Evolutionary conservation across 306 rosid species (phyloP), one percentile per base, ranked within the genome.

Genomic region (Trifolium pratense): DNA sequence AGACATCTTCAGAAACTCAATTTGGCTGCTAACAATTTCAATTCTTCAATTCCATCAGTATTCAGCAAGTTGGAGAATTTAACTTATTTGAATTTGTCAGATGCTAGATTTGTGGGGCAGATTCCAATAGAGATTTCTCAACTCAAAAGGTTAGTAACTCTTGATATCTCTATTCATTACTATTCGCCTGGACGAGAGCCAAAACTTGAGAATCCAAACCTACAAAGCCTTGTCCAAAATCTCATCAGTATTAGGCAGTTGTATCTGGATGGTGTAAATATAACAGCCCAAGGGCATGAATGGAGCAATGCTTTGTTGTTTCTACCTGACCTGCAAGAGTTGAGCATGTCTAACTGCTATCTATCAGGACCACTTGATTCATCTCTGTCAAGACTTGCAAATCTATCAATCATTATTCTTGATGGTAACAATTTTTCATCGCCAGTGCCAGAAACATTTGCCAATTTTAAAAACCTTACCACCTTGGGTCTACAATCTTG

Each of bases 91-190:
- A 77, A 75, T 32, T 29, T 84, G 6, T 75, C 84, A 40, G 0
- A 13, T 36, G 56, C 81, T 12, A 66, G 83, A 25, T 81, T 84
- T 32, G 5, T 1, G n/a, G 79, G 65, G 48, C 74, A 75, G 48
- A 66, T 52, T 15, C 80, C 85, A 20, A 13, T 13, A 0, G 75
- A 71, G 48, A 67, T 71, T 68, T 67, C 39, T 13, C 68, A 18
- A 2, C 48, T 82, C 6, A 82, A 62, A 20, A 74, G 61, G 31
- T 75, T 81, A 64, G 68, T 53, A 43, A 13, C 17, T 36, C 40
- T 36, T 36, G 40, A 36, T 36, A 36, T 36, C 40, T 36, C 40
- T 36, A 36, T 36, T 36, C 8, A 36, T 36, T 36, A 7, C 9
- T 36, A 36, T 9, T 36, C 51, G 5, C 7, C 7, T 5, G 51